Base-by-base conservation (phyloP, 352 stramenopile genomes). In the Phytopythium helicoides region DNA sequence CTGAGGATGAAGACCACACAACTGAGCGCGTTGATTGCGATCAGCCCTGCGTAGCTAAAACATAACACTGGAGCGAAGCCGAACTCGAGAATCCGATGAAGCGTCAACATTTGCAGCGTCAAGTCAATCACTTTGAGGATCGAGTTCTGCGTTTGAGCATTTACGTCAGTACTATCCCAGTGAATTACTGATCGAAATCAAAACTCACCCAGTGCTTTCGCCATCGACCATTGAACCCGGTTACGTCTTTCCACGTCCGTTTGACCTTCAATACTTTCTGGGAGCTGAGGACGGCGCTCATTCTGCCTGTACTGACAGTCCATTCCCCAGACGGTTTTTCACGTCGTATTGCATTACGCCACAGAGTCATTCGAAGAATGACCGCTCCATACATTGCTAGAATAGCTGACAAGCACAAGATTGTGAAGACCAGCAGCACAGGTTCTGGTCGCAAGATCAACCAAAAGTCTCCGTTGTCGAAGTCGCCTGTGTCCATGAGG, bases 401-500 rank as follows among this genome's bases (percentile, higher is more conserved):
- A 33, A 33, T 9, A 9, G 9, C 9, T 9, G 28, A 33, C 28
- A 9, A 33, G 9, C 28, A 5, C 28, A 33, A 9, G 5, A 9
- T 9, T 9, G 28, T 9, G 28, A 33, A 33, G 5, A 9, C 28
- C 28, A 33, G 5, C 5, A 33, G 28, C 28, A 33, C 12, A 2
- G 47, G 42, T 6, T 60, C 53, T 1, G 50, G 48, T 40, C 62
- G 44, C 15, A 63, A 48, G n/a, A 68, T 60, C 31, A 68, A 39
- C 52, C 64, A 68, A 42, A 72, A 68, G 15, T 64, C 49, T 15
- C 59, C 59, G 35, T 68, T 47, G 55, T 72, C 52, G 25, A 65
- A 65, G 47, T 58, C 37, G 5, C 26, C 64, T 9, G 60, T 69
- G 47, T 57, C 21, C 60, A 73, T 66, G 41, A 69, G 44, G 14